These are phyloP conservation scores for Polysphondylium violaceum DNA, from an alignment of 78 protist genomes.

Conservation along the genomic window DNA sequence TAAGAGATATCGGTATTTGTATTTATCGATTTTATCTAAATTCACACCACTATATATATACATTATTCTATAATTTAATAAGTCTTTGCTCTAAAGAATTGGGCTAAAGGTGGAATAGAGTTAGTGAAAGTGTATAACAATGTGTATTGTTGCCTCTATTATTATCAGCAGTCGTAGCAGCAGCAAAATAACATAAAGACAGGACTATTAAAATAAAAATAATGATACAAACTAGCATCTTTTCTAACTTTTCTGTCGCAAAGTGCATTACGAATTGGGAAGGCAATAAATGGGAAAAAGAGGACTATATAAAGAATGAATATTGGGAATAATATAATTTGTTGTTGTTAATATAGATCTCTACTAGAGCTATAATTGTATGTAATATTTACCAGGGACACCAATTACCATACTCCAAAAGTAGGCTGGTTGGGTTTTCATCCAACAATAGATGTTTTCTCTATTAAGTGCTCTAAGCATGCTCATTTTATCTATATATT, in stretches of 20 bases:
- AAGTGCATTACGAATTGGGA: slow-evolving; percentile 16
- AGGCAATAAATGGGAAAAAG: slow-evolving; percentile 5
- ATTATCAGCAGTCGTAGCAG: too few species aligned
- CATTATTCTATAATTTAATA: too few species aligned
- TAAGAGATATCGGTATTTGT: too few species aligned
- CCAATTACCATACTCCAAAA: neutral
- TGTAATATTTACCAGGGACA: neutral
- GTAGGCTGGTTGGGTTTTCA: neutral
- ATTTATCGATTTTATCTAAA: too few species aligned
- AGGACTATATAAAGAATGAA: neutral
- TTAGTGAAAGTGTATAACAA: neutral
- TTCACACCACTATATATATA: too few species aligned
- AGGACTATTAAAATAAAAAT: neutral
- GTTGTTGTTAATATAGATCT: neutral
- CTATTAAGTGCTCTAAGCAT: too few species aligned
- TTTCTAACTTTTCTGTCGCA: neutral
- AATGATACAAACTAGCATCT: slow-evolving; percentile 15
- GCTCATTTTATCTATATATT: too few species aligned
- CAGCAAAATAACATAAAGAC: too few species aligned
- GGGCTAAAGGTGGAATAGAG: neutral
- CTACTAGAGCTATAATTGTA: neutral
- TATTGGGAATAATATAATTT: neutral
- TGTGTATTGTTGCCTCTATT: neutral
- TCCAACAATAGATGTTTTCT: slow-evolving; percentile 5
- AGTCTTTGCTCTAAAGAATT: neutral